Evolutionary conservation across 1,284 basidiomycete genomes (phyloP).

Genomic region (Naganishia sp.): DNA sequence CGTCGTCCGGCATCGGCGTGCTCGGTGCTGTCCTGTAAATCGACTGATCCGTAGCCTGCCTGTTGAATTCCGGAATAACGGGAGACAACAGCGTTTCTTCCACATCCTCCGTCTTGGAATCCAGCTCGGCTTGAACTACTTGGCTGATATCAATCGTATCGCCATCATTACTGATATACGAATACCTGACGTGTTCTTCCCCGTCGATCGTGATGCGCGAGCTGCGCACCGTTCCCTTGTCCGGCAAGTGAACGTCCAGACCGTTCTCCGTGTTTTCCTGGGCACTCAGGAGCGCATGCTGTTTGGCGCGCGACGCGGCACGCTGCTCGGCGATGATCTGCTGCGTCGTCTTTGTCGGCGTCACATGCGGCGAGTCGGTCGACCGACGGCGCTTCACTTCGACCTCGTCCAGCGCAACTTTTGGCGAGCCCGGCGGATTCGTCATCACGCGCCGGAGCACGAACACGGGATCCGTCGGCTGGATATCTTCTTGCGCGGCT

Average conservation of each 20-base stretch:
- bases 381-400: conserved; percentile 51
- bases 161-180: conserved; percentile 81
- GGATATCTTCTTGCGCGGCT: conserved; percentile 74
- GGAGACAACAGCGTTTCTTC: conserved; percentile 33
- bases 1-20: conserved; percentile 38
- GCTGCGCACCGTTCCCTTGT: conserved; percentile 80
- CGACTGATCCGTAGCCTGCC: conserved; percentile 42
- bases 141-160: conserved; percentile 88
- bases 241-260: conserved; percentile 79
- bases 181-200: conserved; percentile 78
- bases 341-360: conserved; percentile 56
- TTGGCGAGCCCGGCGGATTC: conserved; percentile 58
- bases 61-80: conserved; percentile 34
- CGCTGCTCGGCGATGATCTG: conserved; percentile 92
- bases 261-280: conserved; percentile 80
- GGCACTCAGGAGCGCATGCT: conserved; percentile 79
- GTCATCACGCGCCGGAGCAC: conserved; percentile 69
- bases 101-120: conserved; percentile 39
- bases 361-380: conserved; percentile 8
- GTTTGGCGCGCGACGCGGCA: conserved; percentile 76
- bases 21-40: conserved; percentile 45
- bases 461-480: conserved; percentile 81
- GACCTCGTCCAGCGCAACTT: conserved; percentile 69
- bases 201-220: conserved; percentile 57
- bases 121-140: conserved; percentile 83